These are phyloP conservation scores for Cryptosporidium xiaoi DNA, from an alignment of 169 alveolate genomes.

Conservation along the genomic window DNA sequence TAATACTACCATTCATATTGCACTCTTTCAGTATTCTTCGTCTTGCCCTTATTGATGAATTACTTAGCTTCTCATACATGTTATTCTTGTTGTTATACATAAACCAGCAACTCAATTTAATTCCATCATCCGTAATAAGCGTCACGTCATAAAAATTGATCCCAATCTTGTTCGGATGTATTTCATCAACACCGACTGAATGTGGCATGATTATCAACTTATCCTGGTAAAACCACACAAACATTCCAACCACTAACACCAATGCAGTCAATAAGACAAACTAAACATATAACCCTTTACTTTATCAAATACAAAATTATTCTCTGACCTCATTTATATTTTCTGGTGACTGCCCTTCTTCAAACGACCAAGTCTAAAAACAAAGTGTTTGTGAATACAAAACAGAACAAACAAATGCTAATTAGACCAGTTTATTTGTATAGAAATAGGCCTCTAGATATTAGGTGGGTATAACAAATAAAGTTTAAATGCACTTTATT, in stretches of 20 bases:
- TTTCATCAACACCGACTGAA: slow-evolving; percentile 48
- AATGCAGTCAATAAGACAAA: too few species aligned
- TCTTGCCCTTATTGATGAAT: background rate
- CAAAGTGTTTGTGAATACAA: too few species aligned
- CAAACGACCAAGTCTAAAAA: too few species aligned
- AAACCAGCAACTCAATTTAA: slow-evolving; percentile 85
- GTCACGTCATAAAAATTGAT: slow-evolving; percentile 80
- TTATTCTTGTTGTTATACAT: slow-evolving; percentile 75
- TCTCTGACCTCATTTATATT: too few species aligned
- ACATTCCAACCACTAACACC: background rate
- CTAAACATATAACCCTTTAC: too few species aligned
- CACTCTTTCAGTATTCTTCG: background rate
- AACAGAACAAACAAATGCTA: too few species aligned
- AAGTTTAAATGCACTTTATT: too few species aligned
- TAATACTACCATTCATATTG: background rate
- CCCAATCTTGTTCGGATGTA: slow-evolving; percentile 75
- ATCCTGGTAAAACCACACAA: slow-evolving; percentile 33
- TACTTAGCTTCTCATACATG: background rate
- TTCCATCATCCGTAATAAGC: slow-evolving; percentile 79
- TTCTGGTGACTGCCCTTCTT: too few species aligned
- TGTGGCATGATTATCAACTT: slow-evolving; percentile 10
- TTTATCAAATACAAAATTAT: too few species aligned
- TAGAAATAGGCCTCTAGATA: too few species aligned
- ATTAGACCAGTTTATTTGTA: too few species aligned
- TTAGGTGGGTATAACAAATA: too few species aligned